phyloP scores from a whole-genome alignment of 805 yeast species.

The Metschnikowia reukaufii region DNA sequence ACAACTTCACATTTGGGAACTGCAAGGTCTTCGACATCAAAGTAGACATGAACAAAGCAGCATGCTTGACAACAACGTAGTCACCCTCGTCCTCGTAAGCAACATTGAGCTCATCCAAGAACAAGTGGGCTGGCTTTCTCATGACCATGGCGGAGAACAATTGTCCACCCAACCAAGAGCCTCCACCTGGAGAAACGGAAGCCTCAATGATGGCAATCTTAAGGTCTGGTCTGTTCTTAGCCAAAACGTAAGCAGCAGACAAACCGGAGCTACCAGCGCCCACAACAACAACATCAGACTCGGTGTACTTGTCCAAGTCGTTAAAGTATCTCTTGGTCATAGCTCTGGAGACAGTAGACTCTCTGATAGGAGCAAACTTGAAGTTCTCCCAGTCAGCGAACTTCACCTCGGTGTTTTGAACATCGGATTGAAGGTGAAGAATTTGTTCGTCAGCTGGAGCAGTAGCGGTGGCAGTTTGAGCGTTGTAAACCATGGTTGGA shows the following conservation, averaged over 20 bases:
- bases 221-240: conserved; percentile 71
- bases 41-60: conserved; percentile 74
- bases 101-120: conserved; percentile 61
- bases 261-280: conserved; percentile 82
- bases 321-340: conserved; percentile 74
- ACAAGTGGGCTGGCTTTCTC: conserved; percentile 75
- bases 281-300: conserved; percentile 69
- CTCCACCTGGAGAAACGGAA: conserved; percentile 77
- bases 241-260: conserved; percentile 72
- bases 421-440: conserved; percentile 18
- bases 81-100: conserved; percentile 79
- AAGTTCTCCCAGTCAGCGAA: conserved; percentile 68
- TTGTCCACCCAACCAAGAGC: conserved; percentile 78
- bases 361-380: conserved; percentile 70
- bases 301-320: conserved; percentile 72
- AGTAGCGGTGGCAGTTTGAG: conserved; percentile 19
- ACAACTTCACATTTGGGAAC: conserved; percentile 73
- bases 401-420: conserved; percentile 24
- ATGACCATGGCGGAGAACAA: conserved; percentile 75
- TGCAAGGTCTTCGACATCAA: conserved; percentile 65
- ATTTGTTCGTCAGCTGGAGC: conserved; percentile 4
- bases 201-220: conserved; percentile 75
- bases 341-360: conserved; percentile 76
- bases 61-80: conserved; percentile 77
- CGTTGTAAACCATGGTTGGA: conserved; percentile 18